Evolutionary conservation across 2,329 filamentous ascomycete genomes (phyloP).

Genomic region (Fusarium foetens): DNA sequence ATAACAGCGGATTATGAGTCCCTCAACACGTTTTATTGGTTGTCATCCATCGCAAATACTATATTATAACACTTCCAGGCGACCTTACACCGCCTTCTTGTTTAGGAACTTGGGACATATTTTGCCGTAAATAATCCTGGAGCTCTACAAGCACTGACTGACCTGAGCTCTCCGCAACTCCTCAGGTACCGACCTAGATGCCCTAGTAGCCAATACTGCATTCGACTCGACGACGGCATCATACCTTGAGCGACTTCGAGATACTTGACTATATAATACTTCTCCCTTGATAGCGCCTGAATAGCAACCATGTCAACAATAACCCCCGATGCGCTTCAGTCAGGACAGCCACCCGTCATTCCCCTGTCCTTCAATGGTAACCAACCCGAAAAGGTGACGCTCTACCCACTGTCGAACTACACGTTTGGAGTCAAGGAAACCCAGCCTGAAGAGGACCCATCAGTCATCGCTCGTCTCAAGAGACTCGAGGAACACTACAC

Average conservation of each 20-base stretch:
- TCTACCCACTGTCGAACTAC: slow-evolving; percentile 97
- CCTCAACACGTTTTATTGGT: neutral
- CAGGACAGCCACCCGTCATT: slow-evolving; percentile 79
- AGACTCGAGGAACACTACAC: slow-evolving; percentile 96
- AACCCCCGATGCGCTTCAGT: slow-evolving; percentile 78
- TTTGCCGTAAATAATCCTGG: slow-evolving; percentile 30
- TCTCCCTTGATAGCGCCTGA: neutral
- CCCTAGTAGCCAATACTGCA: slow-evolving; percentile 14
- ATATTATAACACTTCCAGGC: neutral
- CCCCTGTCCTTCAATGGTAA: slow-evolving; percentile 88
- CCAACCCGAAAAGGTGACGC: slow-evolving; percentile 87
- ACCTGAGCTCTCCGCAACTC: slow-evolving; percentile 7
- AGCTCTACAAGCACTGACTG: slow-evolving; percentile 22
- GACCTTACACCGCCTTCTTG: slow-evolving; percentile 22
- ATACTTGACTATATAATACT: neutral
- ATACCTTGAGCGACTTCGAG: neutral
- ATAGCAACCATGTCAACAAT: slow-evolving; percentile 78
- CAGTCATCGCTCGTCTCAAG: slow-evolving; percentile 90
- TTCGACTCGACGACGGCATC: neutral
- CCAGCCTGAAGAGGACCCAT: slow-evolving; percentile 97
- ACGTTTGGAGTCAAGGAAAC: slow-evolving; percentile 99
- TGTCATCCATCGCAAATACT: neutral
- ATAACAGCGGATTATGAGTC: neutral
- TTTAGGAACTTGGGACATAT: neutral
- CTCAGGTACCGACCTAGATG: neutral